Base-by-base conservation (phyloP, 305 asterid genomes). In the Coffea humblotiana region DNA sequence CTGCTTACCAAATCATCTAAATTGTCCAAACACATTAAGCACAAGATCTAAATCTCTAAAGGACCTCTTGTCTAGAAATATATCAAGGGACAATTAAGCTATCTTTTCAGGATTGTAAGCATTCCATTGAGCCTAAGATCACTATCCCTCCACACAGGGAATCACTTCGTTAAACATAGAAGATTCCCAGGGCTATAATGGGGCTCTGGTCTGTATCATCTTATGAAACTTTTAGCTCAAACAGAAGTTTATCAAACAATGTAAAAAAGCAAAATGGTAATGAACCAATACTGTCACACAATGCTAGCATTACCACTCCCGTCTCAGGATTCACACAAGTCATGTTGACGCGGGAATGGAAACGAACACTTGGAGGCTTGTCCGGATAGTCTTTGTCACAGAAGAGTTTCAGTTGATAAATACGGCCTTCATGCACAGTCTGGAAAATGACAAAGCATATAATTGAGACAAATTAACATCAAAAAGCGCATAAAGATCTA, bases 381-480 rank as follows among this genome's bases (percentile, higher is more conserved):
- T 81, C 84, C 32, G 87, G 87, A 60, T 84, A 84, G 66, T 84
- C 87, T 65, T 84, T 84, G 81, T 84, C 87, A 6, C 88, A 85
- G 51, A 79, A 82, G 21, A 85, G 79, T 81, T 85, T 85, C 82
- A 85, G 63, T 37, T 85, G 88, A 83, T 82, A 85, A 70, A 85
- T 85, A 9, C 88, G 83, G 69, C 86, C 81, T 70, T 85, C 88
- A 75, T 85, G 88, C 66, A 85, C 88, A 63, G 86, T 68, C 88
- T 85, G 83, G 43, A 77, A 69, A 74, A 74, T 58, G 11, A 69
- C 43, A 72, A 76, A 71, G 19, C 21, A n/a, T 32, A 51, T 23
- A 68, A n/a, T 2, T 13, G 48, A 3, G 3, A 13, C 63, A 72
- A 49, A 49, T 72, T 56, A 23, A 45, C 51, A 14, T 58, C 64